Conservation (phyloP, 2,329 filamentous ascomycete genomes). For the Colletotrichum sp. region DNA sequence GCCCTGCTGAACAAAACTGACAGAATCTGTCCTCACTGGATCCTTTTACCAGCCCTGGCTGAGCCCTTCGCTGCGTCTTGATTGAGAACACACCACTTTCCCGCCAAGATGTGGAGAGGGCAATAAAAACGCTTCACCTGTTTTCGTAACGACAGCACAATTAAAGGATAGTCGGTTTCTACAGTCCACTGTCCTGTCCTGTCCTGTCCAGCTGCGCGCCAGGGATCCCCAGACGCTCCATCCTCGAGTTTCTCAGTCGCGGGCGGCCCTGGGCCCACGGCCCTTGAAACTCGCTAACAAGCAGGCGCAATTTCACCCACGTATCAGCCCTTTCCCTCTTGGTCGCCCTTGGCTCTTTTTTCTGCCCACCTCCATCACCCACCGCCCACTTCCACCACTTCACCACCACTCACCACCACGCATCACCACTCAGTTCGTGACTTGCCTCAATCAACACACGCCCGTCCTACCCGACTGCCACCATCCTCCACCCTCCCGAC, state of each 20-base stretch:
- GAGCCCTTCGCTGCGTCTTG: background rate
- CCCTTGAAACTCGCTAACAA: constrained; percentile 61
- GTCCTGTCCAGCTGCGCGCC: background rate
- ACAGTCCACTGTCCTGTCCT: background rate
- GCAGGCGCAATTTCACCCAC: constrained; percentile 52
- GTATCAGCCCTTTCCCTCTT: constrained; percentile 45
- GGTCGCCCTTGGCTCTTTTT: background rate
- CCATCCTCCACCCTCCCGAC: background rate
- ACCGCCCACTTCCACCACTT: background rate
- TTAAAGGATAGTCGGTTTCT: constrained; percentile 17
- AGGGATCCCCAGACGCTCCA: constrained; percentile 3
- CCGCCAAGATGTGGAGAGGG: constrained; percentile 15
- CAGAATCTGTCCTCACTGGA: background rate
- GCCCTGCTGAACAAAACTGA: background rate
- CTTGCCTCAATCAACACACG: background rate
- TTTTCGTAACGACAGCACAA: constrained; percentile 21
- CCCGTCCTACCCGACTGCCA: background rate
- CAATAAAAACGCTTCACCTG: constrained; percentile 20
- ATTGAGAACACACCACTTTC: background rate
- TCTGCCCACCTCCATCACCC: background rate
- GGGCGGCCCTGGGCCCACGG: constrained; percentile 26
- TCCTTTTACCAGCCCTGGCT: background rate
- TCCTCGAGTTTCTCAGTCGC: background rate
- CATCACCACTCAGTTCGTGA: background rate
- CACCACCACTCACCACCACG: background rate